Percentiles rank a stretch among this genome's conserved stretches.
Conservation (phyloP, 306 rosid genomes). For the Sesbania bispinosa region DNA sequence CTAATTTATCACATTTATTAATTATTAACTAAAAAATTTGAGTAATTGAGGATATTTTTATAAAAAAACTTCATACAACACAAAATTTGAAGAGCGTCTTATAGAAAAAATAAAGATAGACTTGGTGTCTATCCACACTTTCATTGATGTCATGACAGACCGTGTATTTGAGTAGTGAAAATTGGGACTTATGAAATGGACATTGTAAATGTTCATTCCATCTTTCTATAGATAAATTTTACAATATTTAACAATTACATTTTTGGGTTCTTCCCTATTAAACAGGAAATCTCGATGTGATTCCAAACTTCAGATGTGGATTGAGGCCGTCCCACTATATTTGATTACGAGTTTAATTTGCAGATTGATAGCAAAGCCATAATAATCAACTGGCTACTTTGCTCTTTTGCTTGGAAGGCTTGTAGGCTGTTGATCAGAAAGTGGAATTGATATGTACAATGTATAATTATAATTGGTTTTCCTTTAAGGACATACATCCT, state of each 20-base stretch:
- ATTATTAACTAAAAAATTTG: no score
- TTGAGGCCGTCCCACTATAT: background rate
- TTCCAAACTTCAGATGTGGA: background rate
- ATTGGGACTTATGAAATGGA: background rate
- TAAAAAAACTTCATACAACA: no score
- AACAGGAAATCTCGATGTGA: background rate
- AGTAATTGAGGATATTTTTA: no score
- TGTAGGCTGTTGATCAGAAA: background rate
- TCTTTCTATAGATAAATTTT: conserved; percentile 11
- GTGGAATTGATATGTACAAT: no score
- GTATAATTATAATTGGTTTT: no score
- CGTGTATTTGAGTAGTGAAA: background rate
- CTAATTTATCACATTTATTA: no score
- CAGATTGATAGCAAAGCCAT: background rate
- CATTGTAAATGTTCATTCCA: background rate
- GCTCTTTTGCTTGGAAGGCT: background rate
- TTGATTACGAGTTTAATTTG: background rate
- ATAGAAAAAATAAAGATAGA: no score
- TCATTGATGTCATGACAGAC: background rate
- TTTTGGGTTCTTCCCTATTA: background rate
- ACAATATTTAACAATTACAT: background rate
- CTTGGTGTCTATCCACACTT: background rate
- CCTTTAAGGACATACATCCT: no score
- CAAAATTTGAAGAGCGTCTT: no score
- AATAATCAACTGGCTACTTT: background rate